phyloP scores from a whole-genome alignment of 345 rosid species.

The Populus ilicifolia region DNA sequence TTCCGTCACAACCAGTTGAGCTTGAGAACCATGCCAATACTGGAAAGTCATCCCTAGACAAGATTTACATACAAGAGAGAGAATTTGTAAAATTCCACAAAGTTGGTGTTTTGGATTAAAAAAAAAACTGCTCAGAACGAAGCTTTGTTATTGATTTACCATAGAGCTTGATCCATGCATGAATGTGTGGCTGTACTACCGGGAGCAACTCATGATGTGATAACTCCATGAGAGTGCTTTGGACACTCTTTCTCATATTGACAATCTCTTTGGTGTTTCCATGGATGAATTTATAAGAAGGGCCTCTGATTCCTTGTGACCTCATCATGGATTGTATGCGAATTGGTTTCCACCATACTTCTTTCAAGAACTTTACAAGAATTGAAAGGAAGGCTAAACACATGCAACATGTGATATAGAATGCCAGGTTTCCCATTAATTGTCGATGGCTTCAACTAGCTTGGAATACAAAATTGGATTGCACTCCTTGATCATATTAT shows the following conservation, averaged over 20 bases:
- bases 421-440: background rate
- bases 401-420: background rate
- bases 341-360: conserved; percentile 16
- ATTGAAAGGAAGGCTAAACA: background rate
- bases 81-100: too few relatives aligned
- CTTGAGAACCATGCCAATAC: conserved; percentile 9
- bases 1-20: conserved; percentile 13
- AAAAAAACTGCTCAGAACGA: background rate
- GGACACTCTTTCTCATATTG: background rate
- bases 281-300: conserved; percentile 10
- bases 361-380: background rate
- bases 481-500: too few relatives aligned
- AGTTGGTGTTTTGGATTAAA: too few relatives aligned
- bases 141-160: conserved; percentile 16
- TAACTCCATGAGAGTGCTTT: conserved; percentile 20
- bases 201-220: conserved; percentile 21
- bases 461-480: too few relatives aligned
- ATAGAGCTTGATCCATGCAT: conserved; percentile 30
- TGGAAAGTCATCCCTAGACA: conserved; percentile 7
- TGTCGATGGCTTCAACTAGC: too few relatives aligned
- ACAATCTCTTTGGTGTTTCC: conserved; percentile 12
- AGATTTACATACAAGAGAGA: too few relatives aligned
- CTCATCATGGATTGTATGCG: background rate
- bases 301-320: conserved; percentile 9
- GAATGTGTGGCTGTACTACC: conserved; percentile 23